Evolutionary conservation across 1,284 basidiomycete genomes (phyloP).

Genomic region (Apiotrichum laibachii): DNA sequence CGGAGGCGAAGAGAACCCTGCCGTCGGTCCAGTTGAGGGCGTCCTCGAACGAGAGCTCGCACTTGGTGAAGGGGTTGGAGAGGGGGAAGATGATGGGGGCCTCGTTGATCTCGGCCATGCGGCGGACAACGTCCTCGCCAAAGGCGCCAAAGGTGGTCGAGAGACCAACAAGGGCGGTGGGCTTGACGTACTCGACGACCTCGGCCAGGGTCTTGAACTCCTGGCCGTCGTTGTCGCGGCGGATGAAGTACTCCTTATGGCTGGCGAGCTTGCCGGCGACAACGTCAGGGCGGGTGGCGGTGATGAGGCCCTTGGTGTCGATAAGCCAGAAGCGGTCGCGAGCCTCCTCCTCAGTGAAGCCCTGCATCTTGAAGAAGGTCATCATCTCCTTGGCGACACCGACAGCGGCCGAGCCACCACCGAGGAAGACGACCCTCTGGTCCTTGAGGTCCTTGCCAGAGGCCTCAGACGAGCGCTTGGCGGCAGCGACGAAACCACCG

Average conservation of each 20-base stretch:
- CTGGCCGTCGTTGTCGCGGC: slow-evolving; percentile 71
- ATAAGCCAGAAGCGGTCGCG: slow-evolving; percentile 74
- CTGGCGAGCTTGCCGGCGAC: slow-evolving; percentile 65
- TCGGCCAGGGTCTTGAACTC: slow-evolving; percentile 73
- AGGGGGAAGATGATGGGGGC: slow-evolving; percentile 90
- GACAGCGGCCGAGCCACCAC: slow-evolving; percentile 48
- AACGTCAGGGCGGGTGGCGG: slow-evolving; percentile 59
- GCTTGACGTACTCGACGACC: slow-evolving; percentile 80
- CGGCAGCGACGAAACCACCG: slow-evolving; percentile 85
- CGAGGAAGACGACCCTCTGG: slow-evolving; percentile 84
- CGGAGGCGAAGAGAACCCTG: slow-evolving; percentile 76
- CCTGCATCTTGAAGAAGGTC: slow-evolving; percentile 78
- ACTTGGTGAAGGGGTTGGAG: slow-evolving; percentile 85
- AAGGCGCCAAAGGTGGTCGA: slow-evolving; percentile 86
- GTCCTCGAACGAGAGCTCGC: slow-evolving; percentile 71
- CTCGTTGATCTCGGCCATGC: slow-evolving; percentile 77
- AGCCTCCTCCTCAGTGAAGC: slow-evolving; percentile 74
- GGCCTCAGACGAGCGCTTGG: slow-evolving; percentile 69
- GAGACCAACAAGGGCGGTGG: slow-evolving; percentile 86
- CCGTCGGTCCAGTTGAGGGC: slow-evolving; percentile 67
- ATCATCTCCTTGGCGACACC: slow-evolving; percentile 82
- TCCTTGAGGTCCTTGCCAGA: slow-evolving; percentile 66
- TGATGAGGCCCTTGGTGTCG: slow-evolving; percentile 79
- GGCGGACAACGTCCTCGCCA: slow-evolving; percentile 67
- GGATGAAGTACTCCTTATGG: slow-evolving; percentile 79